Conservation (phyloP, 371 early-diverging fungal species). For the Mucor irregularis region DNA sequence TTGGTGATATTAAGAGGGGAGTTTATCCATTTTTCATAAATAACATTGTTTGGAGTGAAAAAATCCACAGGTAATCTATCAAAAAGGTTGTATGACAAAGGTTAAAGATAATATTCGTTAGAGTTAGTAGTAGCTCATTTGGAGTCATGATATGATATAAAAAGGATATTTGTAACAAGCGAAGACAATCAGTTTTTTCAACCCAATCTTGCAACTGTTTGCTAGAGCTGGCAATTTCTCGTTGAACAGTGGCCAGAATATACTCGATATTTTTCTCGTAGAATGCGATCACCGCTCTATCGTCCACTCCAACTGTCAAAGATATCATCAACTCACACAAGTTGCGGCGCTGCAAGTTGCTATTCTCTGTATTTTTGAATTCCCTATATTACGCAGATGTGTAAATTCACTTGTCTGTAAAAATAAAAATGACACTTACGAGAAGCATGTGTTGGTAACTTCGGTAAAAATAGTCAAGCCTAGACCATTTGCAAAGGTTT, state of each 20-base stretch:
- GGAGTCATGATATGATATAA: background rate
- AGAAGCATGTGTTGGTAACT: constrained; percentile 40
- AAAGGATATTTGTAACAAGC: constrained; percentile 55
- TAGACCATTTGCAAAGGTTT: constrained; percentile 40
- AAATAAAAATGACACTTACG: constrained; percentile 32
- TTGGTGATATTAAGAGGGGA: background rate
- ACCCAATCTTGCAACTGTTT: background rate
- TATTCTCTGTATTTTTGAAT: constrained; percentile 36
- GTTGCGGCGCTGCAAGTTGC: constrained; percentile 41
- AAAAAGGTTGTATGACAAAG: constrained; percentile 5
- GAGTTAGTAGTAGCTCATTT: too few species aligned
- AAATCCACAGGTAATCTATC: background rate
- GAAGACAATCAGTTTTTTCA: constrained; percentile 39
- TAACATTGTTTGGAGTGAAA: background rate
- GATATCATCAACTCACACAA: constrained; percentile 50
- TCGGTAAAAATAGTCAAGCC: constrained; percentile 41
- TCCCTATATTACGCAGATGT: constrained; percentile 28
- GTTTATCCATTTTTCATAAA: background rate
- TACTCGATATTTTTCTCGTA: constrained; percentile 47
- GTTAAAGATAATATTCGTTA: constrained; percentile 5
- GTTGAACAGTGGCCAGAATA: constrained; percentile 46
- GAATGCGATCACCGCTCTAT: constrained; percentile 43
- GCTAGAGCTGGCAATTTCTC: background rate
- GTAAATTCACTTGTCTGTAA: background rate
- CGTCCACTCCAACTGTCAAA: constrained; percentile 42